Conservation (phyloP, 768 basidiomycete species). For the Pulveroboletus frians region DNA sequence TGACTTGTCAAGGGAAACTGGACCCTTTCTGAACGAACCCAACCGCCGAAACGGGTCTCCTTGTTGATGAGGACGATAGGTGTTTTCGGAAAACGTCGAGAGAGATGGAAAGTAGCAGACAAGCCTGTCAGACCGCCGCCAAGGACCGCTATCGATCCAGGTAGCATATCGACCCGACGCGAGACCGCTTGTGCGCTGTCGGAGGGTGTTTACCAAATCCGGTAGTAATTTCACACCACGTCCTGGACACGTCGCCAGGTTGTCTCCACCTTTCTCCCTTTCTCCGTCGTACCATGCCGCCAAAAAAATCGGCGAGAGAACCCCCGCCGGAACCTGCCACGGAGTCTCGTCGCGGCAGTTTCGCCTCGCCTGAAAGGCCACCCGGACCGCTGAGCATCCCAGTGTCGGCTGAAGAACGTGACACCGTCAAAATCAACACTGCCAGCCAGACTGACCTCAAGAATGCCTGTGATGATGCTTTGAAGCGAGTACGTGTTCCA, state of each 20-base stretch:
- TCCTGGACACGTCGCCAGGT: conserved; percentile 20
- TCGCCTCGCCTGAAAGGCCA: conserved; percentile 35
- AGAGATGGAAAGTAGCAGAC: conserved; percentile 73
- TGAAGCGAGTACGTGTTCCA: conserved; percentile 66
- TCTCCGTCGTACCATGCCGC: conserved; percentile 15
- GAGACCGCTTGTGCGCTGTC: not conserved
- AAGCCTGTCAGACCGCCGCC: conserved; percentile 83
- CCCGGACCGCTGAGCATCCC: conserved; percentile 50
- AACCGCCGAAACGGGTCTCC: conserved; percentile 69
- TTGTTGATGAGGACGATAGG: conserved; percentile 69
- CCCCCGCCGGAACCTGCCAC: conserved; percentile 6
- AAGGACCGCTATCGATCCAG: conserved; percentile 53
- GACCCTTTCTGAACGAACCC: conserved; percentile 65
- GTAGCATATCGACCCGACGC: conserved; percentile 1
- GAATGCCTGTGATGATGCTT: conserved; percentile 78
- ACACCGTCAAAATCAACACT: conserved; percentile 58
- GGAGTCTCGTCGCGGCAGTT: conserved; percentile 26
- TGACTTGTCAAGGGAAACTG: conserved; percentile 30
- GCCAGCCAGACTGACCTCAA: conserved; percentile 55
- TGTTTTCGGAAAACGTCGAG: conserved; percentile 54
- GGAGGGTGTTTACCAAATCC: not conserved
- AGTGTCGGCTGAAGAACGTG: conserved; percentile 41
- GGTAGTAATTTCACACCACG: conserved; percentile 17
- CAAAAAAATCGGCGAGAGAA: conserved; percentile 14
- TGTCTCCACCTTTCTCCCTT: not conserved